Base-by-base conservation (phyloP, 2,329 filamentous ascomycete genomes). In the Berkeleyomyces basicola region DNA sequence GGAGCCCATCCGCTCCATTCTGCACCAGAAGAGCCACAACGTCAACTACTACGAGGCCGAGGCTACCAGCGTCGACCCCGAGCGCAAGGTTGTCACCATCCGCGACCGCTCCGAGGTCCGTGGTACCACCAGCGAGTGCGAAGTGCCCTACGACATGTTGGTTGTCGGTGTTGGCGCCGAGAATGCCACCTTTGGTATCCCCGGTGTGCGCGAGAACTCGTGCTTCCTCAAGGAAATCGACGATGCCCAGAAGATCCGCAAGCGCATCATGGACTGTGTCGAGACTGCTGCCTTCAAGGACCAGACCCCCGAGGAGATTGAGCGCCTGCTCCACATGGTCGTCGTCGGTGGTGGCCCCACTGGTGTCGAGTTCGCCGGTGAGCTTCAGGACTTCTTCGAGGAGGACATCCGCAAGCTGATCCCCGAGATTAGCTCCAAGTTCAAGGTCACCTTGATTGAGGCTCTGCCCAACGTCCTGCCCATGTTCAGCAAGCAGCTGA, bases 201-300 rank as follows among this genome's bases (percentile, higher is more conserved):
- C 90, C 62, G 93, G 93, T 74, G 93, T 99, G 63, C 85, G 84
- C 68, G 93, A 99, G 76, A 78, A 99, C 79, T 92, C 89, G 69
- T 96, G 91, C 78, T 99, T 99, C 82, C 77, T 99, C 73, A 99
- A 99, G 82, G 95, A 99, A 78, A 96, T 99, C 71, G 84, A 82
- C 67, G 95, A 99, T 74, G 93, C 93, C 64, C 93, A 99, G 77
- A 83, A 84, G 71, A 99, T 99, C 72, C 90, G 93, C 72, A 96
- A 92, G 81, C 90, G 90, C 76, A 96, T 99, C 76, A 99, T 99
- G 93, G 93, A 99, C 78, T 99, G 93, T 74, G 91, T 96, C 69
- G 93, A 99, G 78, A 96, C 92, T 43, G 93, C 93, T 61, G 92
- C 90, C 66, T 96, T 99, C 86, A 97, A 97, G 82, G 92, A 90